Conservation (phyloP, 2,329 filamentous ascomycete genomes). For the Exophiala phaeomuriformis region DNA sequence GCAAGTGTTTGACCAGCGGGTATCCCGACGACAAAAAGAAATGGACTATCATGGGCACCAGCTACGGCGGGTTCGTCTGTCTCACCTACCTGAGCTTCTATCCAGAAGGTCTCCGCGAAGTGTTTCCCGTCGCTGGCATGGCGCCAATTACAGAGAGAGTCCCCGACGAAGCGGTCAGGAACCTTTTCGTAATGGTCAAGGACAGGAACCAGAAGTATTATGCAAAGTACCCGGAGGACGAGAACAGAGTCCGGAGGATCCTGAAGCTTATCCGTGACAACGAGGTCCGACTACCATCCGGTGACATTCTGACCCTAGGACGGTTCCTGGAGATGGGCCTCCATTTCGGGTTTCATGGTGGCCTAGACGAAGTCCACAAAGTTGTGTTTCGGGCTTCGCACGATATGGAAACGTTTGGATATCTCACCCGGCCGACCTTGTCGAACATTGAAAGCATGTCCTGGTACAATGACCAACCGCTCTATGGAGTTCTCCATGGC, state of each 20-base stretch:
- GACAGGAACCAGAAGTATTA: conserved; percentile 75
- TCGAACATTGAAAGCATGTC: conserved; percentile 59
- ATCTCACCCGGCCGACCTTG: conserved; percentile 65
- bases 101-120: conserved; percentile 70
- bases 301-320: conserved; percentile 63
- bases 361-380: conserved; percentile 33
- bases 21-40: conserved; percentile 63
- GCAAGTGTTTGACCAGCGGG: conserved; percentile 63
- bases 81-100: conserved; percentile 61
- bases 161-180: conserved; percentile 67
- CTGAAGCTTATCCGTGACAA: conserved; percentile 53
- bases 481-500: conserved; percentile 85
- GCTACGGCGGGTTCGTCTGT: conserved; percentile 81
- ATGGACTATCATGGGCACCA: conserved; percentile 86
- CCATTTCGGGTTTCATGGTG: conserved; percentile 66
- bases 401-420: conserved; percentile 70
- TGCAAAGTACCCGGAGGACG: conserved; percentile 74
- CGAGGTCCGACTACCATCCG: conserved; percentile 60
- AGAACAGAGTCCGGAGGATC: conserved; percentile 59
- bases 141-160: conserved; percentile 52
- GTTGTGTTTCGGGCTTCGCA: conserved; percentile 61
- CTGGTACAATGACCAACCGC: conserved; percentile 65
- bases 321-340: conserved; percentile 74
- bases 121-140: conserved; percentile 77
- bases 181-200: conserved; percentile 54